Percentiles rank a stretch among this genome's conserved stretches.
These are phyloP conservation scores for Hamamelis virginiana DNA, from an alignment of 164 flowering plant genomes.

Conservation along the genomic window DNA sequence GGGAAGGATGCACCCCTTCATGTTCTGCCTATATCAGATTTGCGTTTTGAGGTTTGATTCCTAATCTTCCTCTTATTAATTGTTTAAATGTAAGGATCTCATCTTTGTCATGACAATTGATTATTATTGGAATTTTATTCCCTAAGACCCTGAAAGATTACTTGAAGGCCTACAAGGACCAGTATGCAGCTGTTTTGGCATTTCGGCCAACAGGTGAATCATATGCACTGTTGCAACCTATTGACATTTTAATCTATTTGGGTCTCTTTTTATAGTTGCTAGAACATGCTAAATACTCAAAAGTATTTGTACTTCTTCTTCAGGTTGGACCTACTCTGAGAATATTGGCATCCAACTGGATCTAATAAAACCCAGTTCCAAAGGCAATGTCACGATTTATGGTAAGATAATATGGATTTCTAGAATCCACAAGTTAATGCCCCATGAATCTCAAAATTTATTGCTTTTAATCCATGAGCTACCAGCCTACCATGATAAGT, in stretches of 20 bases:
- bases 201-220: conserved; percentile 73
- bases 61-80: neutral
- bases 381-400: conserved; percentile 54
- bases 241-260: neutral
- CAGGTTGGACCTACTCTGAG: conserved; percentile 77
- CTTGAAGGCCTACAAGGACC: conserved; percentile 38
- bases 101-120: neutral
- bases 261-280: neutral
- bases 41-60: conserved; percentile 49
- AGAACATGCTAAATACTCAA: neutral
- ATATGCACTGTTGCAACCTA: neutral
- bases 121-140: neutral
- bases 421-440: neutral
- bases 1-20: conserved; percentile 62
- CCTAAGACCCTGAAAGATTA: conserved; percentile 46
- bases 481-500: too few relatives aligned
- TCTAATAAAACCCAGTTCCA: conserved; percentile 53
- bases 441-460: too few relatives aligned
- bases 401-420: conserved; percentile 36
- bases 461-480: too few relatives aligned
- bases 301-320: conserved; percentile 4
- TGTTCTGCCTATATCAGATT: conserved; percentile 62
- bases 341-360: conserved; percentile 48
- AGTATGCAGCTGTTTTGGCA: conserved; percentile 56
- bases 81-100: neutral